These are phyloP conservation scores for Mortierella claussenii DNA, from an alignment of 192 early-diverging fungal genomes.

Conservation along the genomic window DNA sequence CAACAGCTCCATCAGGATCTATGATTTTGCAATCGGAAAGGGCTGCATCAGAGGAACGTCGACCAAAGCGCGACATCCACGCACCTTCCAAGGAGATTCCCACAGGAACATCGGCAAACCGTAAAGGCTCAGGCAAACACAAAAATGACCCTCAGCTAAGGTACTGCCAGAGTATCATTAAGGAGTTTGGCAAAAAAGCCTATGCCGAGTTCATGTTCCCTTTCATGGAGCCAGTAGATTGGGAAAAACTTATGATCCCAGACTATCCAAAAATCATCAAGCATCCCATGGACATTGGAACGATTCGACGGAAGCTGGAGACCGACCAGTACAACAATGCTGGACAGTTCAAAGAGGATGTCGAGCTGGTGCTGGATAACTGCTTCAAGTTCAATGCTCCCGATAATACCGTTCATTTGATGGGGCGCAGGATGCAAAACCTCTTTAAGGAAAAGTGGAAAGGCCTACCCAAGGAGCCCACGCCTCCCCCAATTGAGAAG, in stretches of 20 bases:
- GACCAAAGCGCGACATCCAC: conserved; percentile 75
- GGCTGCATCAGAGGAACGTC: conserved; percentile 55
- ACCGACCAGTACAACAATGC: conserved; percentile 65
- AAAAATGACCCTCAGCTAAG: conserved; percentile 70
- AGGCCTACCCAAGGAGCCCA: conserved; percentile 37
- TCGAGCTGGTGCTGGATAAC: conserved; percentile 77
- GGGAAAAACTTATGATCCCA: conserved; percentile 83
- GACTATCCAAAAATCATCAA: conserved; percentile 86
- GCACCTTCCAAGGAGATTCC: conserved; percentile 62
- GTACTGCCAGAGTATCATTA: conserved; percentile 69
- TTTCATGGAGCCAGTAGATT: conserved; percentile 89
- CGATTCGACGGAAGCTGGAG: conserved; percentile 72
- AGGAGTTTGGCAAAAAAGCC: conserved; percentile 75
- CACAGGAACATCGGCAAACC: conserved; percentile 16
- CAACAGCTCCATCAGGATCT: conserved; percentile 2
- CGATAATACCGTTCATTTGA: conserved; percentile 66
- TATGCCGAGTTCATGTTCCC: conserved; percentile 76
- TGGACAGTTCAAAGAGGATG: conserved; percentile 73
- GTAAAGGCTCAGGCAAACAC: conserved; percentile 16
- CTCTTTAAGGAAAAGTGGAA: conserved; percentile 78
- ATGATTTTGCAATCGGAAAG: not conserved
- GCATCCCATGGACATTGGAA: conserved; percentile 83
- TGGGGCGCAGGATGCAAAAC: conserved; percentile 70
- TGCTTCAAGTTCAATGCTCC: conserved; percentile 80
- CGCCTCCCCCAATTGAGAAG: conserved; percentile 16